Percentiles rank a stretch among this genome's conserved stretches.
Evolutionary conservation across 805 yeast genomes (phyloP).

Genomic region (Yamadazyma ubonensis): DNA sequence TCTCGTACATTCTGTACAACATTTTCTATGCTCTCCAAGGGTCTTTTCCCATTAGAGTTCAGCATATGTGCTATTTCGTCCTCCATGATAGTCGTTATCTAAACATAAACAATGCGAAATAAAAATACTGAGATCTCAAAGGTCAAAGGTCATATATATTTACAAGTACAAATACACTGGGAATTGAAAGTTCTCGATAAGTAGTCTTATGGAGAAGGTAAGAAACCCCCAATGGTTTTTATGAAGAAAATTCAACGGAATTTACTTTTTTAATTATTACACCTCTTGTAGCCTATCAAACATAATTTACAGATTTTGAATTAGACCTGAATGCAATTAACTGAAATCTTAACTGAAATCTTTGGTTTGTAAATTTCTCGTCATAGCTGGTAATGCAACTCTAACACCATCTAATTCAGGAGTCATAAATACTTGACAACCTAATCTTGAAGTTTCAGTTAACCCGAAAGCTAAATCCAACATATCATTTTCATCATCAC

Average conservation of each 20-base stretch:
- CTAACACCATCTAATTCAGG: constrained; percentile 90
- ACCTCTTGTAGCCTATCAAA: neutral
- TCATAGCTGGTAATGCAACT: constrained; percentile 96
- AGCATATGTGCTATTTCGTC: neutral
- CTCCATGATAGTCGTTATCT: constrained; percentile 3
- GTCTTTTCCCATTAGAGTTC: constrained; percentile 3
- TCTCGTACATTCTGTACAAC: neutral
- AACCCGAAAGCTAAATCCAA: constrained; percentile 95
- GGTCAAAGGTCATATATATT: constrained; percentile 1
- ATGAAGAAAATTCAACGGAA: too few relatives aligned
- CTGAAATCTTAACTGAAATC: constrained; percentile 61
- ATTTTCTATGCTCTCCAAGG: constrained; percentile 10
- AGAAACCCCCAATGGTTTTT: too few relatives aligned
- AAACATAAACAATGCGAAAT: constrained; percentile 14
- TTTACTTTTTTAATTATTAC: too few relatives aligned
- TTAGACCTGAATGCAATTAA: neutral
- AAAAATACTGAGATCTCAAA: neutral
- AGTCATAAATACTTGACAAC: constrained; percentile 89
- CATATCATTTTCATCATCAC: constrained; percentile 98
- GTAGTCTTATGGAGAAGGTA: too few relatives aligned
- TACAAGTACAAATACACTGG: constrained; percentile 13
- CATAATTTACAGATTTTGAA: neutral
- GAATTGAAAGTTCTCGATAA: too few relatives aligned
- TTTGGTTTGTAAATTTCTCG: constrained; percentile 80
- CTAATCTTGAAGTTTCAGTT: constrained; percentile 93